Base-by-base conservation (phyloP, 2,329 filamentous ascomycete genomes). In the Fusarium abutilonis region DNA sequence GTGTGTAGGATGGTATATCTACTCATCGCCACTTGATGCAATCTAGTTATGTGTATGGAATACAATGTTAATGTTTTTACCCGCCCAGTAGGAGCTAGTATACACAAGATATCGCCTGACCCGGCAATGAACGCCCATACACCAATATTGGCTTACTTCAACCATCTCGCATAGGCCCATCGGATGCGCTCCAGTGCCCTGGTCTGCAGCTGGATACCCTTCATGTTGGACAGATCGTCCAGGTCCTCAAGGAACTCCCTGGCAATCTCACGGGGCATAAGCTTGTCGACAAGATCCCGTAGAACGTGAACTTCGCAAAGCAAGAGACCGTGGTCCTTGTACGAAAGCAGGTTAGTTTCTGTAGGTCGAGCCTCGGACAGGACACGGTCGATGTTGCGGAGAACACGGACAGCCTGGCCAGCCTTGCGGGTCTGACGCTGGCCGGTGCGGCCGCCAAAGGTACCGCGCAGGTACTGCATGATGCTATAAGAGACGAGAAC, bases 321-420 rank as follows among this genome's bases (percentile, higher is more conserved):
- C 38, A 99, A 79, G 56, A 97, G 79, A 1, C 95, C 95, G 69
- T 97, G 92, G 68, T 98, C 93, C 76, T 94, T 96, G 80, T 97
- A 97, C 2, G 89, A 89, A 44, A 98, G 81, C 60, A 94, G 84
- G 43, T 83, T 91, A 71, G 89, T 89, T 57, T 90, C 83, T 9
- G 87, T 88, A 0, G 89, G 86, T n/a, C 82, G 82, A 4, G 89
- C 87, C 63, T 86, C 84, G 10, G 86, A 87, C 43, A 93, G 79
- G 60, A 92, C 89, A 46, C 93, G 90, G 75, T 97, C 92, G 65
- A 97, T 92, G 74, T 95, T 96, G 60, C 93, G 88, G 63, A 98
- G 80, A 34, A 94, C 87, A 58, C 93, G 86, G 32, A 94, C 79
- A 60, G 92, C 88, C 66, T 89, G 86, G 21, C 89, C 86, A 35